Percentiles rank a stretch among this genome's conserved stretches.
Conservation (phyloP, 495 filamentous ascomycete species). For the Rostrohypoxylon terebratum region DNA sequence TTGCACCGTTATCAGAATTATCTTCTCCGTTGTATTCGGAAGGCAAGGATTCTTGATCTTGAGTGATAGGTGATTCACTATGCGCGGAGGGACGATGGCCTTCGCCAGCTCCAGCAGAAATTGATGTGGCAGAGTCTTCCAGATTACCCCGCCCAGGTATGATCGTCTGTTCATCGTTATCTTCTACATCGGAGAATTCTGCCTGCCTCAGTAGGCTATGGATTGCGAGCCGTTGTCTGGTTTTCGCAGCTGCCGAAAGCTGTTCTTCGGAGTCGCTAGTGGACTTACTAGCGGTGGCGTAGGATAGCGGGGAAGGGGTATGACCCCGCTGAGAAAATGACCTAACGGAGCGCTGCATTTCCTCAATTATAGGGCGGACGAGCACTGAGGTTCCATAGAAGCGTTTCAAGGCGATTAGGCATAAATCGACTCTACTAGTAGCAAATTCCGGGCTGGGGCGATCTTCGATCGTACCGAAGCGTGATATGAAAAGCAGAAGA, state of each 20-base stretch:
- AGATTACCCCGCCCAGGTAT: not conserved
- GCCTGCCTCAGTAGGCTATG: constrained; percentile 36
- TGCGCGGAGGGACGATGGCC: not conserved
- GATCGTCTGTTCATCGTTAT: constrained; percentile 12
- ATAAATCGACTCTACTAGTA: constrained; percentile 34
- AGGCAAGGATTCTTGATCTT: constrained; percentile 8
- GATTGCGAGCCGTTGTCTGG: constrained; percentile 29
- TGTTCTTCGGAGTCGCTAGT: constrained; percentile 3
- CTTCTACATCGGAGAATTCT: constrained; percentile 36
- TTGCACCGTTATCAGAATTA: not conserved
- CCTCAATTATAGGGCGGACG: constrained; percentile 29
- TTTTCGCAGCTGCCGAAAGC: constrained; percentile 25
- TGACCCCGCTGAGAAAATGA: constrained; percentile 18
- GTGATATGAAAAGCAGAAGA: constrained; percentile 37
- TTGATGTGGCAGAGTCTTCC: not conserved
- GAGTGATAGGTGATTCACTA: not conserved
- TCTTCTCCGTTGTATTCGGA: not conserved
- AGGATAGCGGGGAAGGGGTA: constrained; percentile 1
- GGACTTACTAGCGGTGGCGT: not conserved
- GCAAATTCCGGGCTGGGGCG: constrained; percentile 34
- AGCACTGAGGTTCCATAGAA: constrained; percentile 31
- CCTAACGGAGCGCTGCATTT: constrained; percentile 30
- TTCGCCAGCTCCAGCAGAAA: not conserved
- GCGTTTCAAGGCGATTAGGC: constrained; percentile 30
- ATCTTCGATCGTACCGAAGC: constrained; percentile 23